These are phyloP conservation scores for Ustilago tritici DNA, from an alignment of 1,284 basidiomycete genomes.

Conservation along the genomic window DNA sequence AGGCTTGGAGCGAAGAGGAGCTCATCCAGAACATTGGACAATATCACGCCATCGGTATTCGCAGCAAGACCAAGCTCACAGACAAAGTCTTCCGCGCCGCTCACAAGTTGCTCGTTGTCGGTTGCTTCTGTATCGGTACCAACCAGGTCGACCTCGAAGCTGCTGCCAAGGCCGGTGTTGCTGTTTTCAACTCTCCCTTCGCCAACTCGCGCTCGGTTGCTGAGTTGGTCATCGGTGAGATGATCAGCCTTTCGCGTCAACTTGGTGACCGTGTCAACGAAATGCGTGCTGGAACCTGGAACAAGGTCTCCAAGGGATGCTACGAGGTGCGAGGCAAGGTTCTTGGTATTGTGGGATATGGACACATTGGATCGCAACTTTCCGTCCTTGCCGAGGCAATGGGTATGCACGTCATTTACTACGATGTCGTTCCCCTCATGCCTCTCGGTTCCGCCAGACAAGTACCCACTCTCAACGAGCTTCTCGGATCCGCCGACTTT, in stretches of 20 bases:
- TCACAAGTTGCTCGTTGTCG: constrained; percentile 85
- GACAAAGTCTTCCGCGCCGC: constrained; percentile 79
- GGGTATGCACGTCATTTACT: constrained; percentile 95
- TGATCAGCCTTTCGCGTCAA: constrained; percentile 94
- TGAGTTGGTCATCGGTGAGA: constrained; percentile 94
- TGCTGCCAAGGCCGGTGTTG: constrained; percentile 88
- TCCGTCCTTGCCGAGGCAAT: constrained; percentile 97
- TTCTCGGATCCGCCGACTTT: constrained; percentile 88
- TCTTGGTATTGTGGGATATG: constrained; percentile 97
- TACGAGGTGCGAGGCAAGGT: constrained; percentile 99
- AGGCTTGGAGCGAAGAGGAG: constrained; percentile 91
- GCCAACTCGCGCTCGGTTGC: constrained; percentile 99
- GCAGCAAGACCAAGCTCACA: constrained; percentile 97
- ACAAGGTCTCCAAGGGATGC: constrained; percentile 98
- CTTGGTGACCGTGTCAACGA: constrained; percentile 89
- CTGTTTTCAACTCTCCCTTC: constrained; percentile 99
- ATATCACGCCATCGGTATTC: constrained; percentile 96
- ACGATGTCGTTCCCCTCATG: constrained; percentile 97
- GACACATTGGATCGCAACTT: constrained; percentile 97
- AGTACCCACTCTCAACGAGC: constrained; percentile 82
- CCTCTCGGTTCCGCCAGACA: constrained; percentile 93
- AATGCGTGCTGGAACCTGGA: constrained; percentile 91
- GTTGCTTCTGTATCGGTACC: constrained; percentile 99
- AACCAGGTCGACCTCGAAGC: constrained; percentile 94
- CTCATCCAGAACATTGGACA: constrained; percentile 85